These are phyloP conservation scores for Mucor racemosus DNA, from an alignment of 371 early-diverging fungal genomes.

Conservation along the genomic window DNA sequence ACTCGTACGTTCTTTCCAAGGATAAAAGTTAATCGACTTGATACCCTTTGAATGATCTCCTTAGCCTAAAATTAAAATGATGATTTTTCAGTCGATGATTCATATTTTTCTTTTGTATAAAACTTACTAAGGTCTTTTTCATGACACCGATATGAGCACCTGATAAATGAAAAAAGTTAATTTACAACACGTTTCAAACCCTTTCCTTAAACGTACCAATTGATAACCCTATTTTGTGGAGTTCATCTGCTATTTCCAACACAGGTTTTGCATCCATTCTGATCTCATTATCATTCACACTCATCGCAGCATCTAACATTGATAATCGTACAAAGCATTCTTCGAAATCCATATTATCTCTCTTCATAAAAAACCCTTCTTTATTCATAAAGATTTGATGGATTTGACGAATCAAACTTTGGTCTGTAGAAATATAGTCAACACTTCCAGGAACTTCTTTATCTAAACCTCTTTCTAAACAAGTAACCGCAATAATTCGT, in stretches of 20 bases:
- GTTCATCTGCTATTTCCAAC: slow-evolving; percentile 22
- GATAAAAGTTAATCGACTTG: slow-evolving; percentile 39
- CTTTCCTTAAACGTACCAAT: slow-evolving; percentile 31
- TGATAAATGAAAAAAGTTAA: slow-evolving; percentile 8
- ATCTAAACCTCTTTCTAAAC: slow-evolving; percentile 24
- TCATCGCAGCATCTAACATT: slow-evolving; percentile 41
- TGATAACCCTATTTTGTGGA: slow-evolving; percentile 31
- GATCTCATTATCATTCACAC: slow-evolving; percentile 34
- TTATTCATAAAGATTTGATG: slow-evolving; percentile 22
- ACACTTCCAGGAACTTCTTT: slow-evolving; percentile 19
- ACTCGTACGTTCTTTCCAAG: slow-evolving; percentile 21
- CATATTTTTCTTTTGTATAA: not conserved
- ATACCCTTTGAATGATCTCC: slow-evolving; percentile 45
- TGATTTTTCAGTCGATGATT: not conserved
- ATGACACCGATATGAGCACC: slow-evolving; percentile 35
- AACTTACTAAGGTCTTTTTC: slow-evolving; percentile 35
- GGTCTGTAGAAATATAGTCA: slow-evolving; percentile 17
- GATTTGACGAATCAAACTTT: slow-evolving; percentile 13
- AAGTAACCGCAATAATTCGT: slow-evolving; percentile 30
- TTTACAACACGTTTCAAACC: not conserved
- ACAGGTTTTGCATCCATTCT: slow-evolving; percentile 22
- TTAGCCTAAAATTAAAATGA: slow-evolving; percentile 31
- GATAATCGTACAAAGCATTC: slow-evolving; percentile 21
- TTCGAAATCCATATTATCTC: slow-evolving; percentile 25
- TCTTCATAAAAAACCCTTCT: slow-evolving; percentile 27